Evolutionary conservation across 805 yeast species (phyloP).

Genomic region (Jamesozyma hellenica): DNA sequence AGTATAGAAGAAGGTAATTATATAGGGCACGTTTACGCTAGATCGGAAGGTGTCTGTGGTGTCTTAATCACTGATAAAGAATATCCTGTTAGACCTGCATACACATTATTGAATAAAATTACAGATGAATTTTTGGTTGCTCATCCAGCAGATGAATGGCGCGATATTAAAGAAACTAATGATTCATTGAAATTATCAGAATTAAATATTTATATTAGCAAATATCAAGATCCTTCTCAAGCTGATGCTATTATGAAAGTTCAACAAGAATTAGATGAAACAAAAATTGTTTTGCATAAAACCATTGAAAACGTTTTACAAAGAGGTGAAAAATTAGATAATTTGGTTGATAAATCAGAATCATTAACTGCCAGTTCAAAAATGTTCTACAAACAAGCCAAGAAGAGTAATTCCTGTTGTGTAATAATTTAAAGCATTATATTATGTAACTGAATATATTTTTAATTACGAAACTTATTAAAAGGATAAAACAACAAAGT

Average conservation of each 20-base stretch:
- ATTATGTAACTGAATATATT: too few species aligned
- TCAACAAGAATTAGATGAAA: constrained; percentile 95
- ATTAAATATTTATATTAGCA: constrained; percentile 58
- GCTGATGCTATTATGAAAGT: constrained; percentile 96
- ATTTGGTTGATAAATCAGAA: constrained; percentile 90
- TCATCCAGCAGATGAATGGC: constrained; percentile 72
- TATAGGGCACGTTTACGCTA: constrained; percentile 82
- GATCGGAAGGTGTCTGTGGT: constrained; percentile 86
- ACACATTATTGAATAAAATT: constrained; percentile 80
- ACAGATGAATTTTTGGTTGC: constrained; percentile 81
- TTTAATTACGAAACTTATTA: too few species aligned
- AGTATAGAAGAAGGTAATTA: constrained; percentile 86
- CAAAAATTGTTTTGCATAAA: constrained; percentile 91
- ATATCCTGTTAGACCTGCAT: constrained; percentile 94
- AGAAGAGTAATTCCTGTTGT: constrained; percentile 88
- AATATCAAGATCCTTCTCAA: constrained; percentile 93
- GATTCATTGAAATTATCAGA: constrained; percentile 31
- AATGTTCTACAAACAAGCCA: constrained; percentile 95
- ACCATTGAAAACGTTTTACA: constrained; percentile 89
- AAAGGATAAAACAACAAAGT: too few species aligned
- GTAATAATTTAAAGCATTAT: constrained; percentile 61
- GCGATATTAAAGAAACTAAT: constrained; percentile 35
- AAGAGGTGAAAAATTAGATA: constrained; percentile 92
- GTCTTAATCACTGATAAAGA: constrained; percentile 89
- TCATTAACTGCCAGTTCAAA: constrained; percentile 80